Conservation (phyloP, 306 rosid species). For the Leucaena leucocephala region DNA sequence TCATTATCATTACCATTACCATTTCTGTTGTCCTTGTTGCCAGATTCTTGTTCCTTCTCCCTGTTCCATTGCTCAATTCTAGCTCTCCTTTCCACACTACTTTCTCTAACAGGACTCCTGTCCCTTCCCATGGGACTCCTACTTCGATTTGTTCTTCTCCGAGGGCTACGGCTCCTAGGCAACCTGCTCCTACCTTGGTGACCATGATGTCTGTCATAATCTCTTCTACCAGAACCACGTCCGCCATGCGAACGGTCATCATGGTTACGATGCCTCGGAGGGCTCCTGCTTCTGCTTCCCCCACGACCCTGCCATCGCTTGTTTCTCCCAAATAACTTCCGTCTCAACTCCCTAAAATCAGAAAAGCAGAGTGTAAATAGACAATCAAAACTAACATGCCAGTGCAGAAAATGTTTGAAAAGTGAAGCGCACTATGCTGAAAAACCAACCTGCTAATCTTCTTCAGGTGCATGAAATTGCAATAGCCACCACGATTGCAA, state of each 20-base stretch:
- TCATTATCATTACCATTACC: constrained; percentile 41
- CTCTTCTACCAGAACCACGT: constrained; percentile 74
- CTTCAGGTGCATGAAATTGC: constrained; percentile 97
- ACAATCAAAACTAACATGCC: not conserved
- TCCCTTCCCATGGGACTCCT: constrained; percentile 83
- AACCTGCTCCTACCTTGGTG: constrained; percentile 62
- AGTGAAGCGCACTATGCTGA: not conserved
- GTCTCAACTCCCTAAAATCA: constrained; percentile 80
- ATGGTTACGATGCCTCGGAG: constrained; percentile 70
- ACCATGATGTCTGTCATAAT: constrained; percentile 66
- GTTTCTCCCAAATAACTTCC: constrained; percentile 81
- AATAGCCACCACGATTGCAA: constrained; percentile 97
- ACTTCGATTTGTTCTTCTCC: constrained; percentile 75
- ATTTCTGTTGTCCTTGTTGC: constrained; percentile 42
- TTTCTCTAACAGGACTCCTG: constrained; percentile 81
- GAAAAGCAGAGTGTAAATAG: not conserved
- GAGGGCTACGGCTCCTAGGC: constrained; percentile 97
- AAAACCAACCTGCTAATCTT: constrained; percentile 81
- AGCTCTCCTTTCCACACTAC: constrained; percentile 93
- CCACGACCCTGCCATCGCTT: constrained; percentile 68
- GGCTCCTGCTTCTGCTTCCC: constrained; percentile 66
- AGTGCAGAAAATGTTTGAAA: not conserved
- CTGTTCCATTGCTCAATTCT: constrained; percentile 95
- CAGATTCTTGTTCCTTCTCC: constrained; percentile 70
- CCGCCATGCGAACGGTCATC: constrained; percentile 78